These are phyloP conservation scores for Raddia guianensis DNA, from an alignment of 176 grass and related monocot species.

Conservation along the genomic window DNA sequence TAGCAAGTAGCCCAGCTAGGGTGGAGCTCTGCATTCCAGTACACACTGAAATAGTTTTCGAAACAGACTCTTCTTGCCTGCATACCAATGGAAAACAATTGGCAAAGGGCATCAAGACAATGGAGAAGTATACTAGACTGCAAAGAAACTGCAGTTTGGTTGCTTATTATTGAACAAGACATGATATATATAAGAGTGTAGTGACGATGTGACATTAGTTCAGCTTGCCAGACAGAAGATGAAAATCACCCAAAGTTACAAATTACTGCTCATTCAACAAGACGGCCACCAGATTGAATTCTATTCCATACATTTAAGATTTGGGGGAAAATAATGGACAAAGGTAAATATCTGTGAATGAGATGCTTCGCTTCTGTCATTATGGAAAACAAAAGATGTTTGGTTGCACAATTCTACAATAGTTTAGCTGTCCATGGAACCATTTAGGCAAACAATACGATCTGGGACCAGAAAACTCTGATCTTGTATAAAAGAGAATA, in stretches of 20 bases:
- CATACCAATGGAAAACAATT: background rate
- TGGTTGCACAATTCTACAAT: background rate
- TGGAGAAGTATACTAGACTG: background rate
- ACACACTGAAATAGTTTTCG: conserved; percentile 84
- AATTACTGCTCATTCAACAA: background rate
- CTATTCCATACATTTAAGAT: background rate
- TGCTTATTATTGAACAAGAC: background rate
- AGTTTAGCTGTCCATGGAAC: background rate
- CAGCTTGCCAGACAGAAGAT: background rate
- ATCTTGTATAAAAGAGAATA: background rate
- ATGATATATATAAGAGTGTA: background rate
- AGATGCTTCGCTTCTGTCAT: background rate
- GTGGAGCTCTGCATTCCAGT: conserved; percentile 98
- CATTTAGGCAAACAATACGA: background rate
- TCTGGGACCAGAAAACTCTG: background rate
- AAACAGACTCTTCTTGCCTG: conserved; percentile 77
- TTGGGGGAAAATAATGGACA: conserved; percentile 1
- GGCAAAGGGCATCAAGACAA: background rate
- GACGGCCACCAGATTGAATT: background rate
- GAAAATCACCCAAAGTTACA: background rate
- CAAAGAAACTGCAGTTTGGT: background rate
- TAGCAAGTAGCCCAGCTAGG: conserved; percentile 86
- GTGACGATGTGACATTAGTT: conserved; percentile 21
- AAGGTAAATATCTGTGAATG: background rate
- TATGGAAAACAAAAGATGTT: background rate